These are phyloP conservation scores for Achaetomium macrosporum DNA, from an alignment of 2,329 filamentous ascomycete genomes.

Conservation along the genomic window DNA sequence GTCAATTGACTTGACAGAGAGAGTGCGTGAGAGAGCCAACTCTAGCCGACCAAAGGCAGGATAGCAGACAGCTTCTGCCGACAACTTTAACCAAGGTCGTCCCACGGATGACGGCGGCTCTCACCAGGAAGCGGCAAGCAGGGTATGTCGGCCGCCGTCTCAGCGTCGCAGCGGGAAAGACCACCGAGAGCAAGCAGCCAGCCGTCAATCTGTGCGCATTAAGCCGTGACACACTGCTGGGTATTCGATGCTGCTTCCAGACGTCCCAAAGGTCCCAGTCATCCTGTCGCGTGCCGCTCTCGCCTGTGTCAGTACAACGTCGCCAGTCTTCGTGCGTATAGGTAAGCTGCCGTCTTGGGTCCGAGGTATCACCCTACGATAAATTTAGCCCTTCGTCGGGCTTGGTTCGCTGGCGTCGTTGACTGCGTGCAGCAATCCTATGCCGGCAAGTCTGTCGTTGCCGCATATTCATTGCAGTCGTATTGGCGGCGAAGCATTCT, in stretches of 20 bases:
- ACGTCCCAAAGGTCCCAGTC: constrained; percentile 13
- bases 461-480: constrained; percentile 20
- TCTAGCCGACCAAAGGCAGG: constrained; percentile 1
- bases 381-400: constrained; percentile 16
- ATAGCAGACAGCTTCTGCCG: background rate
- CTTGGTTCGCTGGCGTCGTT: constrained; percentile 14
- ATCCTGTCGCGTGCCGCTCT: constrained; percentile 12
- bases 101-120: background rate
- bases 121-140: background rate
- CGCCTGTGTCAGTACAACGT: constrained; percentile 15
- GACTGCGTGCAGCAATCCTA: constrained; percentile 10
- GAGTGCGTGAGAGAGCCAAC: constrained; percentile 1
- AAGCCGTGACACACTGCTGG: constrained; percentile 15
- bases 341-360: constrained; percentile 15
- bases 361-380: constrained; percentile 11
- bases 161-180: constrained; percentile 10
- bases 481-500: background rate
- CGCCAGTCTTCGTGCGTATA: constrained; percentile 16
- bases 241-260: constrained; percentile 19
- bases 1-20: background rate
- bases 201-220: constrained; percentile 13
- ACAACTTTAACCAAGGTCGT: background rate
- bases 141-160: background rate
- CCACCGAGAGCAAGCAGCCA: constrained; percentile 7
- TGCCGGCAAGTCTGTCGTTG: constrained; percentile 18